Base-by-base conservation (phyloP, 1,139 yeast genomes). In the Magnusiomyces suaveolens region DNA sequence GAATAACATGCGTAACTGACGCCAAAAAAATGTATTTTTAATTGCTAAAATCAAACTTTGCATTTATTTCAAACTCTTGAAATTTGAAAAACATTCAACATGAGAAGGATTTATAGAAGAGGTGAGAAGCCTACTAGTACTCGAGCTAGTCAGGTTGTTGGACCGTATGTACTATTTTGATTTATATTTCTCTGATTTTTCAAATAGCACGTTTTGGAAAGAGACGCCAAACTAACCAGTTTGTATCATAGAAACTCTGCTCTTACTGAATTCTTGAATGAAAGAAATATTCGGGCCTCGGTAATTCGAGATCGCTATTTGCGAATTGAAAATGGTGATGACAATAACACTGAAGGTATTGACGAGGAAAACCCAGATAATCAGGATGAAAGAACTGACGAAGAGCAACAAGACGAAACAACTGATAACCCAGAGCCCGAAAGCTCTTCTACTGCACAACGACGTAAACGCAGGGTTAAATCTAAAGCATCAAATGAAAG, bases 291-390 rank as follows among this genome's bases (percentile, higher is more conserved):
- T 48, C 55, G 39, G 39, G 60, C 54, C 21, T 87, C 97, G 0
- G 88, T 81, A 49, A 88, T 90, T 65, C 76, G 90, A 61, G 71
- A 77, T 53, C 73, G 95, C 61, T 80, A 84, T 71, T 60, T 65
- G 70, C 63, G 67, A 69, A 62, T 61, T 29, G 56, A 63, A 59
- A 64, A 63, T 59, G 67, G 56, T 62, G 44, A 20, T 33, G 36
- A 24, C 3, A n/a, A 10, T 33, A 33, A 20, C n/a, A 23, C 21
- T 29, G 33, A 23, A 43, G 29, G 38, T 21, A 14, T 62, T 36
- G 67, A 61, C 48, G 67, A 60, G 56, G 60, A 46, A 60, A 50
- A 50, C 18, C 51, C 54, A 26, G 57, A 53, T 20, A 62, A 24
- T 14, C 57, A 48, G 26, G 48, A 14, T 10, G 56, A 59, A 48